These are phyloP conservation scores for Amborella trichopoda DNA, from an alignment of 164 flowering plant species.

Conservation along the genomic window DNA sequence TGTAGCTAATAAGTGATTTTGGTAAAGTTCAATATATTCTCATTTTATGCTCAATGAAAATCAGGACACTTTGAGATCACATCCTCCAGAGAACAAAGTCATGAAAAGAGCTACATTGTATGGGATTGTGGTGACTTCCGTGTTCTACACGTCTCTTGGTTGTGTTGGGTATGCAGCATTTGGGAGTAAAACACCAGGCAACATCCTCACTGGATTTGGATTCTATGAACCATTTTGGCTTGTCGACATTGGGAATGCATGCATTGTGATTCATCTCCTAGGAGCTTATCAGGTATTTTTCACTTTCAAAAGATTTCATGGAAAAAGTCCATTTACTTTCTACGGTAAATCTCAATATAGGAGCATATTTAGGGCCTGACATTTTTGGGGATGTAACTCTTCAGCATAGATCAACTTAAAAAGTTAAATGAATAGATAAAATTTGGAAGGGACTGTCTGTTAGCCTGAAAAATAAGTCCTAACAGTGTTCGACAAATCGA, in stretches of 20 bases:
- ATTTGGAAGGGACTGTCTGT: no score
- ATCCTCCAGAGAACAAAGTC: slow-evolving; percentile 35
- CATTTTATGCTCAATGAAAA: background rate
- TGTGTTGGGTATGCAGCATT: slow-evolving; percentile 66
- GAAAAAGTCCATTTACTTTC: no score
- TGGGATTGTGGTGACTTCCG: slow-evolving; percentile 24
- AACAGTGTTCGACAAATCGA: no score
- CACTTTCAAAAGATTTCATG: no score
- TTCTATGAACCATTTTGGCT: slow-evolving; percentile 59
- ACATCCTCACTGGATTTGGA: slow-evolving; percentile 52
- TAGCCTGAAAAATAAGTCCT: no score
- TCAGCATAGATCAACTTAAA: no score
- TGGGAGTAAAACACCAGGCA: slow-evolving; percentile 46
- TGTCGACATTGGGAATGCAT: slow-evolving; percentile 46
- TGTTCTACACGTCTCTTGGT: slow-evolving; percentile 51
- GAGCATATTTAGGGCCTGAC: no score
- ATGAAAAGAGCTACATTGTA: slow-evolving; percentile 43
- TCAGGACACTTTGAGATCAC: slow-evolving; percentile 38
- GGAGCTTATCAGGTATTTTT: slow-evolving; percentile 86
- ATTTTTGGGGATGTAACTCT: no score
- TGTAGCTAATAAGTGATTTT: background rate
- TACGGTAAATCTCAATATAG: no score
- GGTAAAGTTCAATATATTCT: background rate
- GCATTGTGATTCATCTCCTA: slow-evolving; percentile 41
- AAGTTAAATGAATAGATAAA: no score